phyloP scores from a whole-genome alignment of 2,329 filamentous ascomycete species.

The Fusarium hostae region DNA sequence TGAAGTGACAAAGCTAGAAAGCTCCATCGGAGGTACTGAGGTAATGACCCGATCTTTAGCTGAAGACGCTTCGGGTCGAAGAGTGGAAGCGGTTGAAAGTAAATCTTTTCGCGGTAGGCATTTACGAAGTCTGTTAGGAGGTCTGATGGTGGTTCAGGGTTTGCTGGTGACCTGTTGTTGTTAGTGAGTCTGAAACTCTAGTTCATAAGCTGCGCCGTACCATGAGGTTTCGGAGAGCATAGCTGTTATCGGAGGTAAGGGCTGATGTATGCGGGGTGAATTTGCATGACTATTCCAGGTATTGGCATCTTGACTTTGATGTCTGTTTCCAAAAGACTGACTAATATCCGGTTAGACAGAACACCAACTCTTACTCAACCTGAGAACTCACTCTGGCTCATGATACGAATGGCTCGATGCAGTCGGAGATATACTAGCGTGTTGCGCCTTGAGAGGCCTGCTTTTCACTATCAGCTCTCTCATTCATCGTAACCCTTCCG shows the following conservation, averaged over 20 bases:
- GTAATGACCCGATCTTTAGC: slow-evolving; percentile 10
- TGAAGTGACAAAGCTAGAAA: slow-evolving; percentile 26
- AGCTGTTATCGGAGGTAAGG: slow-evolving; percentile 9
- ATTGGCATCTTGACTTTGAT: background rate
- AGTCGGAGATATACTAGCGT: background rate
- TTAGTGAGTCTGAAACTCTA: fast-evolving
- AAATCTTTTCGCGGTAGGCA: slow-evolving; percentile 28
- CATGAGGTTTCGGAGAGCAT: slow-evolving; percentile 18
- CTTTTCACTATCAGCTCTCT: background rate
- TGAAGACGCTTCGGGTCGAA: slow-evolving; percentile 23
- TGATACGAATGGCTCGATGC: background rate
- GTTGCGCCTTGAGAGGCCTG: background rate
- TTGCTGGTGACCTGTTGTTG: slow-evolving; percentile 12
- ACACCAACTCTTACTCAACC: fast-evolving
- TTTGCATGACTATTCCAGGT: background rate
- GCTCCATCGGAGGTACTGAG: slow-evolving; percentile 38
- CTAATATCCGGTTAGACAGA: background rate
- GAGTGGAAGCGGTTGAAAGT: slow-evolving; percentile 32
- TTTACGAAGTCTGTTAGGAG: slow-evolving; percentile 8
- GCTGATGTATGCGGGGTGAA: background rate
- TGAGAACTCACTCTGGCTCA: background rate
- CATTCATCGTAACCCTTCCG: fast-evolving
- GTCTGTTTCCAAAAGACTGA: background rate
- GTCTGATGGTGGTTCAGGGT: slow-evolving; percentile 30
- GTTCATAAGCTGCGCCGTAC: fast-evolving